Conservation (phyloP, 768 basidiomycete species). For the Suillus subaureus region DNA sequence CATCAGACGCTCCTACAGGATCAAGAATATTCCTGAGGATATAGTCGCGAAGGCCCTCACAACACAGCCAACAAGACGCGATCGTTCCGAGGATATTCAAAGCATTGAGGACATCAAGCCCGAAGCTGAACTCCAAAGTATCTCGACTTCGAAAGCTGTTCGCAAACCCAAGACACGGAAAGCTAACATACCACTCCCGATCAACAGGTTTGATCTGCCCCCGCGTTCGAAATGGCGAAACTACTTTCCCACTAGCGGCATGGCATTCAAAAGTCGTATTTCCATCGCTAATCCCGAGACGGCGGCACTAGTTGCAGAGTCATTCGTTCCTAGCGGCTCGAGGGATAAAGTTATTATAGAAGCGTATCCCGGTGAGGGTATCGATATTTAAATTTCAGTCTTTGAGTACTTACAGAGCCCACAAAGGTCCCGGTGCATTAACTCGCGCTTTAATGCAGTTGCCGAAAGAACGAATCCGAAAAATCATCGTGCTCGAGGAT, state of each 20-base stretch:
- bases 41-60: neutral
- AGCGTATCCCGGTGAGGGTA: conserved; percentile 69
- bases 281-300: conserved; percentile 41
- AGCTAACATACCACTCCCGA: conserved; percentile 9
- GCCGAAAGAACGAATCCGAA: conserved; percentile 62
- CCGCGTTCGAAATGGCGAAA: conserved; percentile 9
- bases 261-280: conserved; percentile 34
- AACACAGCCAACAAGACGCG: neutral
- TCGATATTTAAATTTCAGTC: neutral
- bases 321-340: conserved; percentile 56
- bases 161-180: neutral
- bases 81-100: neutral
- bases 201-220: conserved; percentile 16
- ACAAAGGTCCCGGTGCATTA: conserved; percentile 70
- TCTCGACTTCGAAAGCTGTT: neutral
- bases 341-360: conserved; percentile 70
- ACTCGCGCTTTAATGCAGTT: conserved; percentile 73
- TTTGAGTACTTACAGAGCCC: neutral
- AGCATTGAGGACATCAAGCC: neutral
- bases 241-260: conserved; percentile 25
- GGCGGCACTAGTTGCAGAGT: conserved; percentile 55
- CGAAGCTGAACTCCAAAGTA: neutral
- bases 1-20: conserved; percentile 6
- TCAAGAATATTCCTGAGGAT: conserved; percentile 7
- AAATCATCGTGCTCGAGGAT: conserved; percentile 75